Evolutionary conservation across 306 rosid genomes (phyloP), one percentile per base, ranked within the genome.

Genomic region (Quercus parvula): DNA sequence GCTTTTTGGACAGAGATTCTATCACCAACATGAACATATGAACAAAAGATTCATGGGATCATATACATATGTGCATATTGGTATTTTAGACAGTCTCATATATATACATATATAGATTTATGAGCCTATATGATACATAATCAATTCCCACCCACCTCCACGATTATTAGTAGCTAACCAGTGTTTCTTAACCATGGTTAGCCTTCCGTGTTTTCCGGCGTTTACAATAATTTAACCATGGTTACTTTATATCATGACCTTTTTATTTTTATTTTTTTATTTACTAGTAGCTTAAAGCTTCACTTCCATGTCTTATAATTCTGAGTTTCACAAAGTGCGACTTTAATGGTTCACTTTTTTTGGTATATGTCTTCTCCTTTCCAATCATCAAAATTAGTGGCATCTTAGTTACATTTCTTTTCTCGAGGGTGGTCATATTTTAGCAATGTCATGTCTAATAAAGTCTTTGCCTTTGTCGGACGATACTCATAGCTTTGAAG

Each of bases 141-240:
- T 57, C 77, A 71, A 55, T 49, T 54, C 38, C 70, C 80, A 80
- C 75, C 55, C 59, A 30, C 61, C 57, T 17, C 73, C 19, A 44
- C 58, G 71, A 70, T 66, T 72, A 84, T 71, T 75, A 82, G 74
- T 28, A 78, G 62, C 71, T 62, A 74, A 68, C 77, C 88, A 79
- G 58, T 54, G 61, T 58, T 80, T 22, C n/a, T 73, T 85, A 84
- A 88, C 94, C 87, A 75, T 83, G 91, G 94, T 91, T 91, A 81
- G n/a, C 2, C 6, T 58, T 83, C 80, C 76, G 64, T 67, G 79
- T 12, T 81, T 82, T 30, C 17, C 78, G 66, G 77, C 12, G 74
- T 71, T 46, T 12, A 8, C 62, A 64, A 51, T 24, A 10, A 56
- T 6, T 70, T 56, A 88, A 89, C 91, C 89, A 86, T 77, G 92